Evolutionary conservation across 441 rosid genomes (phyloP), one percentile per base, ranked within the genome.

Genomic region (Populus hybrid): DNA sequence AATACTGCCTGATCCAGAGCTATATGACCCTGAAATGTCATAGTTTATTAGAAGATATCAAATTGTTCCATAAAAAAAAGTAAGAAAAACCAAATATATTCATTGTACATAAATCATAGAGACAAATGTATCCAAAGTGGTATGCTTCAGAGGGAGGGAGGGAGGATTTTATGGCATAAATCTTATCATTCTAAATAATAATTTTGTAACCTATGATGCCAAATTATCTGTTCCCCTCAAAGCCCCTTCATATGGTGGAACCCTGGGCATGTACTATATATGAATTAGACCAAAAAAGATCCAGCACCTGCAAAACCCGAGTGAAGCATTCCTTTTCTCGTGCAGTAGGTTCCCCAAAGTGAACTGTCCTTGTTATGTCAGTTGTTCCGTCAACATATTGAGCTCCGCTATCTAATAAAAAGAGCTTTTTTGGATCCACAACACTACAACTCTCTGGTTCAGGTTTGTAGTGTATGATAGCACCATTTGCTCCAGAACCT

Each of bases 401-500:
- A 80, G 98, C 99, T 81, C 99, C 99, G 81, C 98, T 93, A 78
- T 96, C 99, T 42, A 96, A 88, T 59, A 96, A 86, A 81, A 93
- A 94, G 36, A 96, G 88, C 74, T 94, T 96, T 42, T 82, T 78
- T 35, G 91, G 82, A 86, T 92, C 96, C 77, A 96, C 91, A 67
- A 86, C 75, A 72, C 98, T 93, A 81, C 98, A 96, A 78, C 85
- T 96, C 78, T 83, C 92, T 65, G 91, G 90, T 83, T 96, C 98
- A 68, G 98, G 94, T 84, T 85, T 91, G 85, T 96, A 96, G 82
- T 96, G 99, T 83, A 96, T 94, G 80, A 96, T 86, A 63, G 99
- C 98, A 77, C 98, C 98, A 83, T 96, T 96, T 74, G 98, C 92
- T 80, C 99, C 99, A 1, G 97, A 96, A 80, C 97, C 99, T 94